Evolutionary conservation across 2,329 filamentous ascomycete species (phyloP), one percentile per base, ranked within the genome.

Genomic region (Zymoseptoria tritici): DNA sequence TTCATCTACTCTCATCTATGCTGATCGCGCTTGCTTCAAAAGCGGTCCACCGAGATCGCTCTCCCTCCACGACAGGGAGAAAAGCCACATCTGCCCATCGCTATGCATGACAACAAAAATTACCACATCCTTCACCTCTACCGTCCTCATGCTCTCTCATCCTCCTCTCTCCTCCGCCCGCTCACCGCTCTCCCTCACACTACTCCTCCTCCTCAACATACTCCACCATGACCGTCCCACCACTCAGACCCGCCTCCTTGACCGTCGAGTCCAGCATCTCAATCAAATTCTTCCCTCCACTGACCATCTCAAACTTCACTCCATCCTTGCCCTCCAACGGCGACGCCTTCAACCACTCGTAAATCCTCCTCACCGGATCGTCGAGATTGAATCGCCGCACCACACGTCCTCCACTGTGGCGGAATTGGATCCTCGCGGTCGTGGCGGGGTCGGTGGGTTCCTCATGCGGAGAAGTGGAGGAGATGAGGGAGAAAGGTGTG

Each of bases 211-310:
- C 69, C 52, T 71, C 68, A 29, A 68, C 59, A 70, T 91, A 95
- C 74, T 97, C 94, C 66, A 99, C 87, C 90, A 97, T 97, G 7
- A 99, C 88, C 0, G 91, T 96, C 3, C 89, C 91, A 71, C 95
- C 93, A 79, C 94, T 96, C 68, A 99, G 75, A 0, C 92, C 91
- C 0, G 88, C 90, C 70, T 91, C 87, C 66, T 85, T 85, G 61
- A 99, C 89, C 0, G 85, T 90, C 54, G 63, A 56, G 54, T 91
- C 87, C 54, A 97, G 78, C 57, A 80, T 77, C 19, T 88, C 86
- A 50, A 97, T 88, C 60, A 99, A 76, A 69, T 99, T 94, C 71
- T 87, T 88, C 54, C 91, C 90, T 85, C 96, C 88, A 63, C 84
- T 84, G 73, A 94, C 91, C 65, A 99, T 81, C 73, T 97, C 93